Base-by-base conservation (phyloP, 2,329 filamentous ascomycete species). In the Hirsutella minnesotensis region DNA sequence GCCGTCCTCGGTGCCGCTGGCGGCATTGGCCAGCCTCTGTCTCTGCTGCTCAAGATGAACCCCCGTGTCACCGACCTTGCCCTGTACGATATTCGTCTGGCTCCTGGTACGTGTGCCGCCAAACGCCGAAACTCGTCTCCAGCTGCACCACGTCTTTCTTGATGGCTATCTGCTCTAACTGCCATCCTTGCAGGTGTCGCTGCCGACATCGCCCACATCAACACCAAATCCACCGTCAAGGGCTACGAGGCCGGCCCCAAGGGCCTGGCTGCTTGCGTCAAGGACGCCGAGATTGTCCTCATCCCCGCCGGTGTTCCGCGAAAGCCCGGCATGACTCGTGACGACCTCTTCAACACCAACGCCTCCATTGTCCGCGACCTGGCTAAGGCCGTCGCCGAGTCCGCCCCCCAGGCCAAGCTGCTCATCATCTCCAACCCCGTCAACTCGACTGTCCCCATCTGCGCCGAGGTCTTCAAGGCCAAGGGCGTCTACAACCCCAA, bases 291-390 rank as follows among this genome's bases (percentile, higher is more conserved):
- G 70, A 81, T 98, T 57, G 86, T 98, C 61, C 80, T 98, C 63
- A 96, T 98, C 68, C 92, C 92, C 61, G 92, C 92, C 61, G 92
- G 92, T 77, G 90, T 98, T 54, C 92, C 92, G 63, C 88, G 92
- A 73, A 95, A 95, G 81, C 92, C 92, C 66, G 92, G 92, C 72
- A 98, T 98, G 92, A 94, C 86, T 72, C 89, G 92, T 77, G 92
- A 98, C 71, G 90, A 98, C 67, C 83, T 98, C 52, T 98, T 98
- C 88, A 96, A 96, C 82, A 98, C 90, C 78, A 98, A 98, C 70
- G 92, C 92, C 68, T 94, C 87, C 65, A 98, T 98, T 67, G 92
- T 98, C 66, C 89, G 90, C 63, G 92, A 96, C 70, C 81, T 98
- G 53, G 89, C 90, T 72, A 94, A 95, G 80, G 89, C 88, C 59